phyloP scores from a whole-genome alignment of 2,329 filamentous ascomycete species.

The Fusarium annulatum region DNA sequence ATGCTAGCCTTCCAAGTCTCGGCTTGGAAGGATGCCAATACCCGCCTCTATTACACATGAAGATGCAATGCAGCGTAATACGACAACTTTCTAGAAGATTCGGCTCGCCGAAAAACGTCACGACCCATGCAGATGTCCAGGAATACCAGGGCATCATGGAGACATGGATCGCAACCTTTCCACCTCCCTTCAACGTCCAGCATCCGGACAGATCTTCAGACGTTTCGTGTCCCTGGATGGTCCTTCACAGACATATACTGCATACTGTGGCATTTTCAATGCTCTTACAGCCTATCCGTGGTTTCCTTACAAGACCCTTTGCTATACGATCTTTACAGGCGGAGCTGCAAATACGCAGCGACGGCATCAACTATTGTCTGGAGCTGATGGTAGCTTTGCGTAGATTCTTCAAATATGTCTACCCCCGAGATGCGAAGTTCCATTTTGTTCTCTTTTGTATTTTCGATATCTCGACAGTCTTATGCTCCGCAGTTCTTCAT shows the following conservation, averaged over 20 bases:
- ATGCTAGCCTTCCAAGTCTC: conserved; percentile 49
- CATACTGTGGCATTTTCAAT: conserved; percentile 58
- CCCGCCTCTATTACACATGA: conserved; percentile 52
- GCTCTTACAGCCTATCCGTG: conserved; percentile 58
- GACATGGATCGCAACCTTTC: conserved; percentile 57
- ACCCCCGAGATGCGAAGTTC: conserved; percentile 59
- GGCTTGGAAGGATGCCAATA: conserved; percentile 47
- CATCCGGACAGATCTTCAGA: conserved; percentile 57
- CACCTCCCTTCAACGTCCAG: conserved; percentile 52
- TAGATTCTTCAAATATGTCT: conserved; percentile 56
- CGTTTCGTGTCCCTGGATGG: conserved; percentile 53
- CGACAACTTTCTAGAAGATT: conserved; percentile 47
- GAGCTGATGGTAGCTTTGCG: conserved; percentile 55
- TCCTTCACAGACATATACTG: conserved; percentile 59
- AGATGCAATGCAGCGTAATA: conserved; percentile 51
- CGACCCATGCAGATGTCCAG: conserved; percentile 45
- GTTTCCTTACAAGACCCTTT: conserved; percentile 55
- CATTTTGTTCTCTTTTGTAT: conserved; percentile 62
- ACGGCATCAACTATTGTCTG: conserved; percentile 57
- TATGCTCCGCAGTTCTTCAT: conserved; percentile 64
- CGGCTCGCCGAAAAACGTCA: conserved; percentile 46
- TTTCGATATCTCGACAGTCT: conserved; percentile 62
- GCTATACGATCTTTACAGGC: conserved; percentile 40
- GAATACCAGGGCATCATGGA: conserved; percentile 52
- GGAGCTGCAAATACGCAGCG: conserved; percentile 53